Evolutionary conservation across 1,284 basidiomycete genomes (phyloP), one percentile per base, ranked within the genome.

Genomic region (Trametes sp.): DNA sequence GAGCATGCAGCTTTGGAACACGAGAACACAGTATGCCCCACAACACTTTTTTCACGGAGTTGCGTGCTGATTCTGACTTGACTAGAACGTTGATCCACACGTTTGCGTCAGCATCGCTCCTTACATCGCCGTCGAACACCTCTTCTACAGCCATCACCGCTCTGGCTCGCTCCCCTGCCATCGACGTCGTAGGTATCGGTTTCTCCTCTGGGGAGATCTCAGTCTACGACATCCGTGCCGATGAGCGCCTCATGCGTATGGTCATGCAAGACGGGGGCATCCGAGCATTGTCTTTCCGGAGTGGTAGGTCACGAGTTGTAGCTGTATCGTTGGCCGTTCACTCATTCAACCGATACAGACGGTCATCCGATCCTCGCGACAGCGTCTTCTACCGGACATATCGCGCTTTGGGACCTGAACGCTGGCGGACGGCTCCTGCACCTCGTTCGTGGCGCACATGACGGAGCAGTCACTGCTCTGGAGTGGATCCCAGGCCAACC

Each of bases 401-500:
- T 98, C 28, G 94, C 94, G 1, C 76, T 97, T 9, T 98, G 95
- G 94, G 95, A 98, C 73, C 81, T 98, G 35, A 91, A 93, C 69
- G 84, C 89, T 59, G 88, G 91, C 14, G 95, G 93, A 2, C 82
- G 88, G 46, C 80, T 98, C 16, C 77, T 97, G 29, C 95, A 97
- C 73, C 86, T 96, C 69, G 79, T 95, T 35, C 86, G 90, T 49
- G 93, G 90, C 41, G 95, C 95, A 9, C 96, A 98, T 72, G 94
- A 96, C 67, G 88, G 90, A 36, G 84, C 88, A 6, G 86, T 98
- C 23, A 88, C 87, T 41, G 85, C 90, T 0, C 76, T 96, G 9
- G 89, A 96, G 72, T 98, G 95, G 94, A 85, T 98, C 14, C 88
- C 93, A 4, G 93, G 95, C 4, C 96, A 98, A 72, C 94, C 95